A percentile compares a stretch with the other conserved stretches of the same genome.
phyloP scores from a whole-genome alignment of 2,329 filamentous ascomycete genomes.

The Colletotrichum sp. region DNA sequence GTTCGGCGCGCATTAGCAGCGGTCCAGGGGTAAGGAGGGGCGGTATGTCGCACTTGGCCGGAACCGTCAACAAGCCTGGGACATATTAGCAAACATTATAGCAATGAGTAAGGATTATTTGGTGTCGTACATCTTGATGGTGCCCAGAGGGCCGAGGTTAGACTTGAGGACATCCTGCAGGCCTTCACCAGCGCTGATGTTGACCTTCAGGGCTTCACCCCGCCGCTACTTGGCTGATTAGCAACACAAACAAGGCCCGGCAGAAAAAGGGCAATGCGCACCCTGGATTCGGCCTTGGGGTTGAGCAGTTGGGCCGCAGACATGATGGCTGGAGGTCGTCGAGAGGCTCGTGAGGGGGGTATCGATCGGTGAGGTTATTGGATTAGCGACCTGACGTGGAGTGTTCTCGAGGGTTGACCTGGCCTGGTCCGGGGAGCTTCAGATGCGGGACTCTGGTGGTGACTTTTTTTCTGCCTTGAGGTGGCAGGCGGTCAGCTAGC shows the following conservation, averaged over 20 bases:
- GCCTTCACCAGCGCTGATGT: conserved; percentile 96
- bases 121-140: conserved; percentile 84
- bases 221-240: conserved; percentile 69
- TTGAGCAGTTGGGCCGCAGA: conserved; percentile 98
- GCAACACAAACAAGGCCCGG: conserved; percentile 44
- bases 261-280: conserved; percentile 51
- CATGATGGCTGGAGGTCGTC: conserved; percentile 58
- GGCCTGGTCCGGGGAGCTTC: conserved; percentile 18
- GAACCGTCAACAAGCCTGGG: conserved; percentile 71
- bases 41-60: conserved; percentile 60
- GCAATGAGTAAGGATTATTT: neutral
- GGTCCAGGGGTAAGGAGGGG: conserved; percentile 6
- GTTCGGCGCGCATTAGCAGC: conserved; percentile 23
- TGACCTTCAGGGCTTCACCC: conserved; percentile 95
- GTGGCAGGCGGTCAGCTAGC: conserved; percentile 16
- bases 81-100: conserved; percentile 29
- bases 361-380: conserved; percentile 17
- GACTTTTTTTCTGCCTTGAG: conserved; percentile 23
- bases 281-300: conserved; percentile 97
- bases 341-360: conserved; percentile 12
- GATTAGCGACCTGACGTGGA: conserved; percentile 21
- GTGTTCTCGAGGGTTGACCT: conserved; percentile 20
- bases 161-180: conserved; percentile 94
- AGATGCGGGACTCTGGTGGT: conserved; percentile 22
- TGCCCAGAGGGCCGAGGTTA: conserved; percentile 91